Evolutionary conservation across 2,329 filamentous ascomycete species (phyloP).

Genomic region (Bipolaris sorokiniana): DNA sequence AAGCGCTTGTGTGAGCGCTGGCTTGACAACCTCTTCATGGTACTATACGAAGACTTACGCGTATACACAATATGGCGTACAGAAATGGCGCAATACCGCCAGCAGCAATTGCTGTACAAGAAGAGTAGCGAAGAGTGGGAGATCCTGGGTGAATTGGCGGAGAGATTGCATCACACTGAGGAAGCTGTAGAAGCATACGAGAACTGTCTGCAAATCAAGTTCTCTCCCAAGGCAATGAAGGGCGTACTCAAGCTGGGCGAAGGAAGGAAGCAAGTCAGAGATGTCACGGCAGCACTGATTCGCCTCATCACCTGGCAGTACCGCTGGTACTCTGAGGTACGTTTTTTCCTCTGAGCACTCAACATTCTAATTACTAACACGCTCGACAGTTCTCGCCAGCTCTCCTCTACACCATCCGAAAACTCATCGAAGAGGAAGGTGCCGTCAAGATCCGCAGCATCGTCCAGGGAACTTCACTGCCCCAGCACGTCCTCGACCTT

Average conservation of each 20-base stretch:
- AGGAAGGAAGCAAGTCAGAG: slow-evolving; percentile 76
- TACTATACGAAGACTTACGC: slow-evolving; percentile 94
- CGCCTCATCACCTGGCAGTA: slow-evolving; percentile 97
- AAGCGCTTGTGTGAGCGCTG: slow-evolving; percentile 97
- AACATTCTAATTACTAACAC: slow-evolving; percentile 1
- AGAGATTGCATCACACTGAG: slow-evolving; percentile 87
- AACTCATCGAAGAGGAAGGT: slow-evolving; percentile 95
- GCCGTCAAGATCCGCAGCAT: slow-evolving; percentile 97
- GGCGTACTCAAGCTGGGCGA: slow-evolving; percentile 84
- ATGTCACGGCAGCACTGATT: slow-evolving; percentile 84
- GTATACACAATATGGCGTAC: slow-evolving; percentile 99
- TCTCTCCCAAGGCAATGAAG: slow-evolving; percentile 89
- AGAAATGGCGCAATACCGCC: slow-evolving; percentile 93
- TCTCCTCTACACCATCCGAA: slow-evolving; percentile 84
- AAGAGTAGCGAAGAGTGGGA: slow-evolving; percentile 99
- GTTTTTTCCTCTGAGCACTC: not conserved
- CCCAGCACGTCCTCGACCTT: slow-evolving; percentile 89
- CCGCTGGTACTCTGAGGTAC: slow-evolving; percentile 94
- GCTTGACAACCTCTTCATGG: slow-evolving; percentile 99
- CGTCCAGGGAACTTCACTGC: slow-evolving; percentile 92
- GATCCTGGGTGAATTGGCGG: slow-evolving; percentile 89
- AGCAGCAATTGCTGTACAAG: slow-evolving; percentile 93
- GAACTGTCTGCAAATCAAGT: slow-evolving; percentile 82
- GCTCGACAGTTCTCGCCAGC: slow-evolving; percentile 79
- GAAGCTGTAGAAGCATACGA: slow-evolving; percentile 94